These are phyloP conservation scores for Solanum gracilifrons DNA, from an alignment of 257 asterid species.

Conservation along the genomic window DNA sequence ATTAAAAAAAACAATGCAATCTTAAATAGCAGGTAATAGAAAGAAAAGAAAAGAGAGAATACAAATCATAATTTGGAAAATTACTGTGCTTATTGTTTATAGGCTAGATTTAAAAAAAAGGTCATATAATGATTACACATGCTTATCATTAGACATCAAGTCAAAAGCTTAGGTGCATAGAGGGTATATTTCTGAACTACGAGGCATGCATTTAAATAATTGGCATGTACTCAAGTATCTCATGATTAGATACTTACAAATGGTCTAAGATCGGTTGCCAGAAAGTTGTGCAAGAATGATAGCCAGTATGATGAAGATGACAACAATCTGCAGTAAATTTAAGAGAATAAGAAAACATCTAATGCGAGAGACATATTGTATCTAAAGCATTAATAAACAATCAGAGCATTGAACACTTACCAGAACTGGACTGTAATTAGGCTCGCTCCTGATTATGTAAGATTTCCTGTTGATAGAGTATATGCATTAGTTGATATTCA, in stretches of 20 bases:
- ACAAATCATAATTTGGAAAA: neutral
- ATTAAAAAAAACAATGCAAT: neutral
- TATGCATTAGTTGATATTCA: neutral
- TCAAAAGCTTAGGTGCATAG: neutral
- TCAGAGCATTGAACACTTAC: slow-evolving; percentile 27
- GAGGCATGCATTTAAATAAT: neutral
- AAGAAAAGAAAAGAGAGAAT: neutral
- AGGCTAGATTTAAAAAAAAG: neutral
- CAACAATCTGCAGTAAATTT: slow-evolving; percentile 42
- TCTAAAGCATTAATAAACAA: neutral
- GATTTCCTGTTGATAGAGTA: slow-evolving; percentile 53
- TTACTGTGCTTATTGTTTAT: neutral
- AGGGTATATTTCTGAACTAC: neutral
- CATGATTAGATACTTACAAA: slow-evolving; percentile 27
- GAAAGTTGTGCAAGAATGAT: slow-evolving; percentile 39
- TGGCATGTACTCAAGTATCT: neutral
- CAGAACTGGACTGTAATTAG: slow-evolving; percentile 39
- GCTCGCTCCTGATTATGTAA: slow-evolving; percentile 39
- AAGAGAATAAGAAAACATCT: slow-evolving; percentile 7
- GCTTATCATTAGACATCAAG: neutral
- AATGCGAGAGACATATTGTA: neutral
- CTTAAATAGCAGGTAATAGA: neutral
- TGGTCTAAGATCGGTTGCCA: slow-evolving; percentile 22
- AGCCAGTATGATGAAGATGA: slow-evolving; percentile 52
- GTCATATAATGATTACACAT: neutral